phyloP scores from a whole-genome alignment of 1,139 yeast genomes.

The Pichiaceae sp. region DNA sequence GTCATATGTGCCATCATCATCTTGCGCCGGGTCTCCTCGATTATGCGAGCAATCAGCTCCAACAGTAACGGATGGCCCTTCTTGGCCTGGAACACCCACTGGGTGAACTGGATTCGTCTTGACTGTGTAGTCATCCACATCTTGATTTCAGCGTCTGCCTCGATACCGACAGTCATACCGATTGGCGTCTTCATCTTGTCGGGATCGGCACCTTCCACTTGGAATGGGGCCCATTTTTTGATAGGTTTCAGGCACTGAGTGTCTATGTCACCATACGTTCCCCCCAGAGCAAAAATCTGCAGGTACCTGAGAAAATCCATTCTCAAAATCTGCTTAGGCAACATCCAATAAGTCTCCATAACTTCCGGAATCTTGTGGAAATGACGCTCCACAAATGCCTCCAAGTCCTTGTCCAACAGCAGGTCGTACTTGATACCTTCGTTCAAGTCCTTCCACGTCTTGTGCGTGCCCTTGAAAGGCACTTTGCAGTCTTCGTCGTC shows the following conservation, averaged over 20 bases:
- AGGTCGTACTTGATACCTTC: conserved; percentile 53
- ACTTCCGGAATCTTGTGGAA: conserved; percentile 57
- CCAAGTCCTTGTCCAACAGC: conserved; percentile 38
- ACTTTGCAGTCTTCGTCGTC: conserved; percentile 46
- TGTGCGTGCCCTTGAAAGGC: conserved; percentile 32
- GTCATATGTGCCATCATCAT: conserved; percentile 16
- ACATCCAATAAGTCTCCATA: conserved; percentile 46
- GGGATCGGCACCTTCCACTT: conserved; percentile 4
- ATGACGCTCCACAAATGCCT: conserved; percentile 30
- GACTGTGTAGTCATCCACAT: conserved; percentile 73
- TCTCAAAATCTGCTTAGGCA: conserved; percentile 60
- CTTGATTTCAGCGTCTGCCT: conserved; percentile 69
- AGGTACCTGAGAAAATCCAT: conserved; percentile 72
- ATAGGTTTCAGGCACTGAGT: conserved; percentile 47
- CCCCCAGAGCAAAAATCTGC: conserved; percentile 64
- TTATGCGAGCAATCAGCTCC: conserved; percentile 57
- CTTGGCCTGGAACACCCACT: conserved; percentile 67
- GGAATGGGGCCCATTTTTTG: conserved; percentile 32
- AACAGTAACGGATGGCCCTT: conserved; percentile 69
- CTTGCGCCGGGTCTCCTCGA: conserved; percentile 49
- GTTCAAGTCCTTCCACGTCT: conserved; percentile 49
- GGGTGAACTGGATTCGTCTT: conserved; percentile 69
- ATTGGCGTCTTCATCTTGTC: conserved; percentile 32
- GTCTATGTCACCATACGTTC: conserved; percentile 70
- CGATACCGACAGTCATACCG: conserved; percentile 67